Base-by-base conservation (phyloP, 352 stramenopile genomes). In the Globisporangium okanoganense region DNA sequence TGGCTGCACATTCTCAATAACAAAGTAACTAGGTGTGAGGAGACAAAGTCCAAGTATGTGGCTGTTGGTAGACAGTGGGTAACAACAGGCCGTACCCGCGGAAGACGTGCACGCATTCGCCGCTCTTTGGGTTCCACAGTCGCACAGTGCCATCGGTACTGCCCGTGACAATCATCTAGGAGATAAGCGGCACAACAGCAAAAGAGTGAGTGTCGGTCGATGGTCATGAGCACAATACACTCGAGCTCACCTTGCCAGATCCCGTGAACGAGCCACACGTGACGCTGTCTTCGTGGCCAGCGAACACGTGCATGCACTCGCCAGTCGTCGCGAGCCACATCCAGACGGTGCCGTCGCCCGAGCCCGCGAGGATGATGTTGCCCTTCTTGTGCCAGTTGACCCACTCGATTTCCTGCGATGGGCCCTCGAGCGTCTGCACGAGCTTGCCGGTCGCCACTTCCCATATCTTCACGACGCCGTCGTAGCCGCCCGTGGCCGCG, bases 291-390 rank as follows among this genome's bases (percentile, higher is more conserved):
- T 99, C 95, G 67, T 99, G 97, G 48, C 97, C 97, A 14, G 97
- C 95, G 82, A 99, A 99, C 24, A 99, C 97, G 69, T 98, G 80
- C 77, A 99, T 96, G 85, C 96, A 99, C 61, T 97, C 86, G 51
- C 95, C 94, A n/a, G 93, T 97, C 13, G 89, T 93, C 22, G 95
- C 85, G 27, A 98, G 76, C 90, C 90, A 97, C 85, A 97, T 94
- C 90, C 90, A 97, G n/a, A 92, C 72, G 0, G 90, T 97, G 20
- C 80, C 81, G 59, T 97, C 90, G 20, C 85, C 86, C 16, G 88
- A 97, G 24, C 90, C 90, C 36, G 88, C 90, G 44, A 96, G 73
- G 48, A 97, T 69, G 25, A 97, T 88, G 62, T 96, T 92, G 52
- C 89, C 87, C 71, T 95, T 95, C 69, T 93, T 85, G 70, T 97